phyloP scores from a whole-genome alignment of 352 stramenopile species.

The Pythium vanterpoolii region DNA sequence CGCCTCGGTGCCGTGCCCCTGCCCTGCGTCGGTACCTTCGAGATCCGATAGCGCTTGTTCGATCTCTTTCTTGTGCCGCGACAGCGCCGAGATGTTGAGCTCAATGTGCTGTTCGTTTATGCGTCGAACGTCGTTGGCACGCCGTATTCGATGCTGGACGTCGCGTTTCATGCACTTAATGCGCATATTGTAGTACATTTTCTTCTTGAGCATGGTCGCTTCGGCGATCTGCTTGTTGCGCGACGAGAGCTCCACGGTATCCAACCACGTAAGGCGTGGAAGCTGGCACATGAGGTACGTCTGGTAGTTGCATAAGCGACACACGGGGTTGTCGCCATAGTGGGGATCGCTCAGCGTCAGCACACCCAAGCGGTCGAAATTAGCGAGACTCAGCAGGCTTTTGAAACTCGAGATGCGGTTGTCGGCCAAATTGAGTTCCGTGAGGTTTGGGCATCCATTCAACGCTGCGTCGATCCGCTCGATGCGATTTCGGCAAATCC shows the following conservation, averaged over 20 bases:
- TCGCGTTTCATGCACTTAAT: conserved; percentile 90
- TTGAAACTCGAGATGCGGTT: conserved; percentile 88
- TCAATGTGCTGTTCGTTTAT: conserved; percentile 51
- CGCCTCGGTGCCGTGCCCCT: background rate
- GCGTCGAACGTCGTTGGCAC: conserved; percentile 40
- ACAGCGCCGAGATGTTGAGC: conserved; percentile 34
- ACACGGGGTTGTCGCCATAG: conserved; percentile 90
- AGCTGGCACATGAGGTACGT: conserved; percentile 91
- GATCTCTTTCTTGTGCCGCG: conserved; percentile 67
- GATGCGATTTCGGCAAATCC: conserved; percentile 74
- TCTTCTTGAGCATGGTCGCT: conserved; percentile 92
- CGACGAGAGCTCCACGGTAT: conserved; percentile 71
- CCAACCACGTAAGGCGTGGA: conserved; percentile 51
- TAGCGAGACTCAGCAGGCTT: conserved; percentile 68
- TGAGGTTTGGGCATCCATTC: conserved; percentile 49
- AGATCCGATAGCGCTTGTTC: conserved; percentile 35
- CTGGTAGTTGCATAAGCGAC: conserved; percentile 90
- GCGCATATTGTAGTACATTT: conserved; percentile 95
- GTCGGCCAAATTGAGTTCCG: conserved; percentile 83
- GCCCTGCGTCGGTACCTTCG: background rate
- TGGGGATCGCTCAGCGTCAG: conserved; percentile 85
- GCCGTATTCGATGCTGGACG: conserved; percentile 48
- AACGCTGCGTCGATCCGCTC: conserved; percentile 59
- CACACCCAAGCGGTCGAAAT: conserved; percentile 55
- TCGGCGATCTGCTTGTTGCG: conserved; percentile 88